Evolutionary conservation across 768 basidiomycete genomes (phyloP).

Genomic region (Tephrocybe sp.): DNA sequence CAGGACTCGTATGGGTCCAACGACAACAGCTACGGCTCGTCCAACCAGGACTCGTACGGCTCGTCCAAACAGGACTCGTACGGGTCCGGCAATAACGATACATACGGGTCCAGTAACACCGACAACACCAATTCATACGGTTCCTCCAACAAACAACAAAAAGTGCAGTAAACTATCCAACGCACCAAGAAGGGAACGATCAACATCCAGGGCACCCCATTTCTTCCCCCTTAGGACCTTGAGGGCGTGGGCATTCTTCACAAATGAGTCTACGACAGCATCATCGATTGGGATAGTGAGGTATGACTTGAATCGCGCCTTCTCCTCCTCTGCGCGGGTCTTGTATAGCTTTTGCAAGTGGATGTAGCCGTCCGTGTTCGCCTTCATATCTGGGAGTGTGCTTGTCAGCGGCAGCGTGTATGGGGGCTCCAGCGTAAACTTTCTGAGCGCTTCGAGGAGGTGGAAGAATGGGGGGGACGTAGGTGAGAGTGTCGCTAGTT

Average conservation of each 20-base stretch:
- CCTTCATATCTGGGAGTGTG: conserved; percentile 94
- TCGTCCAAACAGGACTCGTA: conserved; percentile 12
- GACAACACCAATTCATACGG: conserved; percentile 5
- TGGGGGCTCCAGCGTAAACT: conserved; percentile 57
- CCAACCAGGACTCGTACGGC: conserved; percentile 1
- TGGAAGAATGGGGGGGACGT: conserved; percentile 72
- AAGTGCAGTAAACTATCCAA: not conserved
- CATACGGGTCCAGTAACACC: conserved; percentile 13
- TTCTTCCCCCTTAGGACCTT: conserved; percentile 62
- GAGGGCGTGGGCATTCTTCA: conserved; percentile 79
- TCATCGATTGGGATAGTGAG: conserved; percentile 48
- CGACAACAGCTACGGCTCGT: conserved; percentile 10
- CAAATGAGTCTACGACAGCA: conserved; percentile 64
- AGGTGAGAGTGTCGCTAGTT: conserved; percentile 39
- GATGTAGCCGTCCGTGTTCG: conserved; percentile 82
- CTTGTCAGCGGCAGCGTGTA: conserved; percentile 81
- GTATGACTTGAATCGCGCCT: conserved; percentile 51
- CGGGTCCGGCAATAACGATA: conserved; percentile 20
- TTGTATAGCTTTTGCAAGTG: conserved; percentile 87
- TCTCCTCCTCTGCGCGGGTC: conserved; percentile 70
- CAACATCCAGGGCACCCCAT: conserved; percentile 58
- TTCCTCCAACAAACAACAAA: conserved; percentile 16
- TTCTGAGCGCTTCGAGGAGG: conserved; percentile 71
- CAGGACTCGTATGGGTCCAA: conserved; percentile 23
- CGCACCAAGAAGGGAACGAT: conserved; percentile 46